Base-by-base conservation (phyloP, 1,284 basidiomycete genomes). In the Albatrellus sp. region DNA sequence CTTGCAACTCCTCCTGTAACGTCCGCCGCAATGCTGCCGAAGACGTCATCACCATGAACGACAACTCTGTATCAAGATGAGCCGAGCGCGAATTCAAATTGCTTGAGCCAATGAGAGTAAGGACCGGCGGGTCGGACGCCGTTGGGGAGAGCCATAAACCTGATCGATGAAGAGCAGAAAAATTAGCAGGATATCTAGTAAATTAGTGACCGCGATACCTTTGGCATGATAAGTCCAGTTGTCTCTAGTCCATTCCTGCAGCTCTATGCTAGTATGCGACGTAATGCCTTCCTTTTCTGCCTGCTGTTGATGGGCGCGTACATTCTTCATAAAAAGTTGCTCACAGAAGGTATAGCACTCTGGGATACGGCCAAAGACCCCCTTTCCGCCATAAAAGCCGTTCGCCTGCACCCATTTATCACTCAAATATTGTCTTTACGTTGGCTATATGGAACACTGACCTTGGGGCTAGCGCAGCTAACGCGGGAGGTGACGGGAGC, bases 171-270 rank as follows among this genome's bases (percentile, higher is more conserved):
- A 37, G 10, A 48, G 11, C 10, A 19, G 33, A 29, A 41, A 10
- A 12, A 30, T 28, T 17, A 16, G 5, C 42, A 20, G 20, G 17
- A n/a, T 14, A 13, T 40, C 11, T 32, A 9, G n/a, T 10, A 16
- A n/a, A 34, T 31, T 32, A 47, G 32, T 9, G 46, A 16, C 19
- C 8, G 8, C 20, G 37, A 39, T 14, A 90, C 93, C 94, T 74
- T 98, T 98, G 29, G 92, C 89, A 57, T 99, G 94, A 65, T 98
- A 99, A 0, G 94, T 98, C 96, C 96, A 99, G 0, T 84, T 90
- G n/a, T 73, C 64, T 51, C 75, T 77, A 56, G 79, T 75, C 94
- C 94, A 98, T 61, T 98, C 92, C 48, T 70, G 72, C 47, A 98
- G 68, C 48, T 79, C 69, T 16, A 98, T 73, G 0, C 77, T 75